Evolutionary conservation across 176 grass and related monocot genomes (phyloP), one percentile per base, ranked within the genome.

Genomic region (Leersia perrieri): DNA sequence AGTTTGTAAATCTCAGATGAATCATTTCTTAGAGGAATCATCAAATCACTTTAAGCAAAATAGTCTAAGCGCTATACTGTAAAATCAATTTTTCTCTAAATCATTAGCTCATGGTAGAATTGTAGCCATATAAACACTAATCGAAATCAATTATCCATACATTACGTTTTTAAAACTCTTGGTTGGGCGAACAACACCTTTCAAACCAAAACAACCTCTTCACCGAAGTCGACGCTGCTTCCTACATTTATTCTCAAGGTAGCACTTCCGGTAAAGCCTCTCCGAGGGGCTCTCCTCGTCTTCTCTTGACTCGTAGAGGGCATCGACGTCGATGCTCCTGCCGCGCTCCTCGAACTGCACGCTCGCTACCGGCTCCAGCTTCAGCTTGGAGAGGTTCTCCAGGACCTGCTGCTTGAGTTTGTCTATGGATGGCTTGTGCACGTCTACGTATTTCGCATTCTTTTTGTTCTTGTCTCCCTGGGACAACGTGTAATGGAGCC

Each of bases 361-460:
- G 13, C 77, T 76, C 22, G 85, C 68, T 29, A 30, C 60, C 12
- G 69, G 60, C 73, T 85, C 73, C 15, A 16, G 44, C 44, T 5
- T 49, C 34, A 89, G 82, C 35, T 22, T 28, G 45, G 36, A 68
- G 35, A 92, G 86, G 72, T 82, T 78, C 26, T 15, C 1, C 23
- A 85, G n/a, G 65, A 74, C 75, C 15, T 72, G 20, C 18, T 23
- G 62, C 66, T 14, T 82, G 20, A 65, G 78, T 6, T 22, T 10
- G 9, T 47, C 1, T 14, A 64, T 22, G 20, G 15, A 67, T n/a
- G n/a, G n/a, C n/a, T n/a, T n/a, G n/a, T n/a, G n/a, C n/a, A n/a
- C n/a, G 9, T 47, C 1, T 14, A 64, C 15, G 20, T 14, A 67
- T 3, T 4, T 12, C 1, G 27, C 25, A 34, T 16, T 65, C 64